Evolutionary conservation across 1,139 yeast genomes (phyloP), one percentile per base, ranked within the genome.

Genomic region (Nadsonia commutata): DNA sequence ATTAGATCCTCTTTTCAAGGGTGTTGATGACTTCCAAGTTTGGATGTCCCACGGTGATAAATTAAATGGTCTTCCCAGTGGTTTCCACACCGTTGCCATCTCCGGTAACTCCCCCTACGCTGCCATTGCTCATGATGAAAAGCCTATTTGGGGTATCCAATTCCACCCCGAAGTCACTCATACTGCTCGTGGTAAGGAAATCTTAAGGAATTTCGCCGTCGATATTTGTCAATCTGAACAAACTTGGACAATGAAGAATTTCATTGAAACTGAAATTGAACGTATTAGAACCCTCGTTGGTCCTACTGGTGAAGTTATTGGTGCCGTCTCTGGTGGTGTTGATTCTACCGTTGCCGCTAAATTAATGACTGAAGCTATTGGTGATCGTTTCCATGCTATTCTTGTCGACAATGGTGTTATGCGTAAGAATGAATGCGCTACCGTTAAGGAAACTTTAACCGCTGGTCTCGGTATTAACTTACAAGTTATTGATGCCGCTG

Each of bases 11-110:
- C 71, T 90, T 53, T 88, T 90, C 68, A 71, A 78, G 52, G 95
- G 79, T 48, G 84, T 93, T 55, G 94, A 85, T 65, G 80, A 88
- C 68, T 85, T 94, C 48, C 82, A 77, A 63, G 97, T 93, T 51
- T 90, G 99, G 99, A 90, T 90, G 99, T 88, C 97, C 40, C 99
- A 90, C 66, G 95, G 95, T 59, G 99, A 90, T 68, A 93, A 90
- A 70, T 74, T 90, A 58, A 80, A 79, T 56, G 84, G 88, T 43
- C 73, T 90, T 56, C 99, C 99, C 58, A 72, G 75, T 41, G 95
- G 94, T 36, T 90, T 76, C 74, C 77, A 80, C 64, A 76, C 82
- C 49, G 88, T 88, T 49, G 99, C 97, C 42, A 78, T 86, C 42
- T 81, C 96, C 42, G 83, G 74, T 53, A 90, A 90, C 74, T 88